These are phyloP conservation scores for Dendrobium huoshanense DNA, from an alignment of 106 monocot genomes.

Conservation along the genomic window DNA sequence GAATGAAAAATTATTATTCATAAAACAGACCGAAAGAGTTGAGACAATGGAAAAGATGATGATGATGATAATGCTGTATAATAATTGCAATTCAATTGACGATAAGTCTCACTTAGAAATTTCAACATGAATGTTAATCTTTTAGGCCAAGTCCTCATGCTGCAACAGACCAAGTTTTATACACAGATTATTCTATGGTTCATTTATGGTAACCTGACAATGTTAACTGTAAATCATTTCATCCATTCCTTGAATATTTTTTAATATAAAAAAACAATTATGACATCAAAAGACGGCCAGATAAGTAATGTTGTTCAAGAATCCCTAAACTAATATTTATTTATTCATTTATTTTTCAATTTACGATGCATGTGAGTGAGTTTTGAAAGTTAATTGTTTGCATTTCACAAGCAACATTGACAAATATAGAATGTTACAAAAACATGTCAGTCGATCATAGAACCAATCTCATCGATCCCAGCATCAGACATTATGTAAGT, in stretches of 20 bases:
- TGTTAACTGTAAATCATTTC: not conserved
- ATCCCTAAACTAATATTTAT: not conserved
- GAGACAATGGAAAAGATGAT: not conserved
- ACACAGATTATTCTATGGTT: not conserved
- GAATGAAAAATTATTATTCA: not conserved
- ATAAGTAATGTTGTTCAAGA: not conserved
- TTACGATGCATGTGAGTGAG: not conserved
- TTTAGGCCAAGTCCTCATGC: constrained; percentile 1
- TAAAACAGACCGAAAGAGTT: not conserved
- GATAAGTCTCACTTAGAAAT: not conserved
- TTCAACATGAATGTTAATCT: not conserved
- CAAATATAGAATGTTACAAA: not conserved
- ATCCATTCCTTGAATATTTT: not conserved
- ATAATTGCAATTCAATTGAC: not conserved
- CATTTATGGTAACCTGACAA: not conserved
- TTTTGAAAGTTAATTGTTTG: not conserved
- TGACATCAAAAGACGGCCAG: no score
- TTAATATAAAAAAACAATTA: not conserved
- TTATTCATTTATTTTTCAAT: not conserved
- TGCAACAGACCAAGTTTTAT: not conserved
- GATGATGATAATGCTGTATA: not conserved
- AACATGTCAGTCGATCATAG: not conserved
- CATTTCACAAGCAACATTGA: not conserved
- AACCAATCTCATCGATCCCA: not conserved
- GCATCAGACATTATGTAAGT: not conserved